Evolutionary conservation across 208 protist species (phyloP).

Genomic region (Polymyxa betae): DNA sequence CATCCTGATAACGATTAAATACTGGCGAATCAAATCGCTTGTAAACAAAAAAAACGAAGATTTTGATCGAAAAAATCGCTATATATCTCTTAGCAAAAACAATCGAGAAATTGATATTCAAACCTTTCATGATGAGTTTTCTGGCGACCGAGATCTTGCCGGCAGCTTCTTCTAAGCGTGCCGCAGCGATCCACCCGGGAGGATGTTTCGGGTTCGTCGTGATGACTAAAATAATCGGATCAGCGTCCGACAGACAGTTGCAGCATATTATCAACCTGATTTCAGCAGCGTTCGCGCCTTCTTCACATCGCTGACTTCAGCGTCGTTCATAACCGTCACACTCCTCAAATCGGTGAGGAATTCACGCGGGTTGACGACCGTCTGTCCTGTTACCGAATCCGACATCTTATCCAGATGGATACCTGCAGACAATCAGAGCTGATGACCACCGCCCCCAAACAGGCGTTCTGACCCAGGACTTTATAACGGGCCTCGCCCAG

Average conservation of each 20-base stretch:
- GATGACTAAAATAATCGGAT: slow-evolving; percentile 59
- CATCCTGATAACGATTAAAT: slow-evolving; percentile 69
- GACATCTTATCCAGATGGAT: slow-evolving; percentile 68
- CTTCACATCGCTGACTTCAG: slow-evolving; percentile 81
- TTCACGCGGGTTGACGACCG: slow-evolving; percentile 84
- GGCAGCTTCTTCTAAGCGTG: slow-evolving; percentile 82
- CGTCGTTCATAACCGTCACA: slow-evolving; percentile 59
- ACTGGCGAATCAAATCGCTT: background rate
- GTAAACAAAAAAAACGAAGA: too few relatives aligned
- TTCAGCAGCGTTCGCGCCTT: slow-evolving; percentile 80
- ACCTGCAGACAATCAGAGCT: background rate
- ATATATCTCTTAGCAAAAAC: too few relatives aligned
- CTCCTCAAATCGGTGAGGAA: slow-evolving; percentile 82
- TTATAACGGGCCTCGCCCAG: slow-evolving; percentile 56
- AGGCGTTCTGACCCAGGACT: slow-evolving; percentile 38
- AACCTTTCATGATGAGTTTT: slow-evolving; percentile 76
- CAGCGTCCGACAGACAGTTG: background rate
- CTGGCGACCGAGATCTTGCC: slow-evolving; percentile 77
- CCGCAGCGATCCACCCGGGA: slow-evolving; percentile 80
- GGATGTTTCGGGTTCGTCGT: slow-evolving; percentile 79
- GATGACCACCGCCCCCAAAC: background rate
- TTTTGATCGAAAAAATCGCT: too few relatives aligned
- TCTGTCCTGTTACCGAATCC: slow-evolving; percentile 83
- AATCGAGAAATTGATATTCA: too few relatives aligned
- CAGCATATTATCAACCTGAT: slow-evolving; percentile 48